phyloP scores from a whole-genome alignment of 371 early-diverging fungal species.

The Apophysomyces sp. region DNA sequence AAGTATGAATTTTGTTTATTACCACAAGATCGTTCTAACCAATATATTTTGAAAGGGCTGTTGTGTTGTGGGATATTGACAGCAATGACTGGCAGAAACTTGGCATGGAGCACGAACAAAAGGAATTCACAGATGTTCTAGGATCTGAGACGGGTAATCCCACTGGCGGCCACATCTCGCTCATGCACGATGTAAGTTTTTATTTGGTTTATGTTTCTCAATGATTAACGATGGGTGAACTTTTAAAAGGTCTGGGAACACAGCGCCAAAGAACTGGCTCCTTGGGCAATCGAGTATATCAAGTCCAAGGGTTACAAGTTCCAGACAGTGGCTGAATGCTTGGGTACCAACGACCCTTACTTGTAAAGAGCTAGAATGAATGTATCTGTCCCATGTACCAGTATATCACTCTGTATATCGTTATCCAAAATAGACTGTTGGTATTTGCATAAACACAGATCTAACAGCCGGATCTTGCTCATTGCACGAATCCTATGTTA shows the following conservation, averaged over 20 bases:
- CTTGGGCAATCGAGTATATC: conserved; percentile 33
- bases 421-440: not conserved
- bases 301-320: conserved; percentile 26
- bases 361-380: conserved; percentile 25
- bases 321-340: conserved; percentile 44
- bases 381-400: not conserved
- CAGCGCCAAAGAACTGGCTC: conserved; percentile 38
- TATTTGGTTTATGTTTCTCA: not conserved
- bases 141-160: conserved; percentile 15
- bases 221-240: not conserved
- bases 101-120: conserved; percentile 16
- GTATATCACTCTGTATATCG: not conserved
- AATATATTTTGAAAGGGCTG: not conserved
- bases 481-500: too few relatives aligned
- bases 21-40: not conserved
- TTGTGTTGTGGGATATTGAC: conserved; percentile 59
- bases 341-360: conserved; percentile 21
- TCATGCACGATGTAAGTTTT: conserved; percentile 36
- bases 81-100: conserved; percentile 47
- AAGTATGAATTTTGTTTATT: conserved; percentile 17
- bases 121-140: conserved; percentile 12
- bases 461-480: too few relatives aligned
- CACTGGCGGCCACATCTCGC: conserved; percentile 34
- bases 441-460: too few relatives aligned
- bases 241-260: conserved; percentile 17